Conservation (phyloP, 257 asterid species). For the Ligustrum vulgare region DNA sequence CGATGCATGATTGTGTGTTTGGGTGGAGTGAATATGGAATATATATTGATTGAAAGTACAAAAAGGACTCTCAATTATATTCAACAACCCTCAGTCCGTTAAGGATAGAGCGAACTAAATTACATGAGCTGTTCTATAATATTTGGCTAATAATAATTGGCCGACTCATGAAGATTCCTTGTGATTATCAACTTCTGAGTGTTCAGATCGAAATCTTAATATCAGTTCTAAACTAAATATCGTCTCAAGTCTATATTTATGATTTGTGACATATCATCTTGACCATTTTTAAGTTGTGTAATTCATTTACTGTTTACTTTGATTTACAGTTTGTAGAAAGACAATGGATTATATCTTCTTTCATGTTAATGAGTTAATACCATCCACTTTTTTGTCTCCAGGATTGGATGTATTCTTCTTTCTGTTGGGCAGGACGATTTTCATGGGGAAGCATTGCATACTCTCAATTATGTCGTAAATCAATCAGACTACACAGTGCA, state of each 20-base stretch:
- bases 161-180: neutral
- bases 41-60: neutral
- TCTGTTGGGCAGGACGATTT: constrained; percentile 87
- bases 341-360: neutral
- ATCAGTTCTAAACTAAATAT: neutral
- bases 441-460: constrained; percentile 72
- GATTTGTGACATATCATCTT: neutral
- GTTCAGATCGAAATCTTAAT: neutral
- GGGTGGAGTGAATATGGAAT: neutral
- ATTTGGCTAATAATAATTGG: neutral
- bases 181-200: neutral
- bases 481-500: constrained; percentile 91
- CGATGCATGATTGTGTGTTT: neutral
- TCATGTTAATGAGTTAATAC: neutral
- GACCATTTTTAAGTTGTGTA: neutral
- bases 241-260: neutral
- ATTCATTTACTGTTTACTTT: too few relatives aligned
- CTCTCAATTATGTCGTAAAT: constrained; percentile 84
- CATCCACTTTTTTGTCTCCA: constrained; percentile 35
- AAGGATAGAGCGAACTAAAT: neutral
- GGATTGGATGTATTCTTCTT: constrained; percentile 87
- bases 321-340: neutral
- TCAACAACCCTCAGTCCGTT: neutral
- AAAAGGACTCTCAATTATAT: neutral
- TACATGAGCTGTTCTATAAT: neutral